These are phyloP conservation scores for Penicillium italicum DNA, from an alignment of 2,329 filamentous ascomycete species.

Conservation along the genomic window DNA sequence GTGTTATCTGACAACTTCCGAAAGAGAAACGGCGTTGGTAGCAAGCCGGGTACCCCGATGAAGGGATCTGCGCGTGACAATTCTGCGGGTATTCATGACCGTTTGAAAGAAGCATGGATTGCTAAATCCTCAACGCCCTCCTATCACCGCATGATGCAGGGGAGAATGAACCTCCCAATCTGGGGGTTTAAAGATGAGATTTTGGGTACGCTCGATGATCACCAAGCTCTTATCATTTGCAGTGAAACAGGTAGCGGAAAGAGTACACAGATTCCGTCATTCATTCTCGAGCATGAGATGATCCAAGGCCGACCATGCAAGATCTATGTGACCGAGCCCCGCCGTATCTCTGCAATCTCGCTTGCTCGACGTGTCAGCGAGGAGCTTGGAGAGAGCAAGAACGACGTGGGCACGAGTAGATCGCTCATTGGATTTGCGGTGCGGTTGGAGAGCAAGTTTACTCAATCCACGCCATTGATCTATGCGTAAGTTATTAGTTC, in stretches of 20 bases:
- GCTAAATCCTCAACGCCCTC: slow-evolving; percentile 49
- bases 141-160: slow-evolving; percentile 76
- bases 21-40: slow-evolving; percentile 42
- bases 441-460: slow-evolving; percentile 81
- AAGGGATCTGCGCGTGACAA: slow-evolving; percentile 23
- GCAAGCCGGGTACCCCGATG: slow-evolving; percentile 26
- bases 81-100: slow-evolving; percentile 32
- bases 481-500: slow-evolving; percentile 64
- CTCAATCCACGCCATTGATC: slow-evolving; percentile 75
- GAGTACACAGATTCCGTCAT: slow-evolving; percentile 94
- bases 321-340: slow-evolving; percentile 91
- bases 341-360: slow-evolving; percentile 93
- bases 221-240: slow-evolving; percentile 89
- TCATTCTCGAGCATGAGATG: slow-evolving; percentile 85
- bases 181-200: slow-evolving; percentile 79
- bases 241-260: slow-evolving; percentile 97
- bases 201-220: slow-evolving; percentile 67
- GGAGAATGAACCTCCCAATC: slow-evolving; percentile 80
- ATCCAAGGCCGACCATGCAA: slow-evolving; percentile 77
- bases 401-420: slow-evolving; percentile 73
- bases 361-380: slow-evolving; percentile 89
- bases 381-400: slow-evolving; percentile 80
- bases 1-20: slow-evolving; percentile 74
- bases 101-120: slow-evolving; percentile 50
- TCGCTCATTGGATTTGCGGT: slow-evolving; percentile 95